Evolutionary conservation across 768 basidiomycete genomes (phyloP), one percentile per base, ranked within the genome.

Genomic region (Strobilomyces echinocephalus): DNA sequence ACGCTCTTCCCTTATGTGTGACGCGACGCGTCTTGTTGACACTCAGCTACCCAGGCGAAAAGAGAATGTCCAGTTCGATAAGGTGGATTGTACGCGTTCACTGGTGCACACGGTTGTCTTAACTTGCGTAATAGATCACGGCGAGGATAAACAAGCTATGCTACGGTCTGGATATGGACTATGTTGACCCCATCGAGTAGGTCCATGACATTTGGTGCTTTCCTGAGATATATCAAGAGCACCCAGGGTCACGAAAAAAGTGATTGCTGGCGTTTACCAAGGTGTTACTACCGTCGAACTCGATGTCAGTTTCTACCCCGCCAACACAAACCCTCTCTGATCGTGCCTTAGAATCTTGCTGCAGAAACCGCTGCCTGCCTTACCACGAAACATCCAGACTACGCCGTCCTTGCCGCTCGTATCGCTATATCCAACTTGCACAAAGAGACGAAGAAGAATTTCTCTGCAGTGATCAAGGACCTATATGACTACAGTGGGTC

Each of bases 361-460:
- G 87, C 95, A 8, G 95, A 97, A 74, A 99, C 97, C 4, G 94
- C 97, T 9, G 97, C 97, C 0, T 97, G 87, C 69, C 84, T 98
- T 56, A 98, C 97, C 5, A 98, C 95, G 26, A 93, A 91, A 60
- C 93, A 95, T 66, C 94, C 95, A 8, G 97, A 99, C 69, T 99
- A 99, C 63, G 97, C 97, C 24, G 85, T 98, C 55, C 91, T 99
- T 58, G 97, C 97, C 6, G 97, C 97, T 20, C 92, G 97, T 54
- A 98, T 99, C 50, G 97, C 97, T 52, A 93, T 99, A 63, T 97
- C 95, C 46, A 99, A 98, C 68, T 75, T 98, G 11, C 97, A 99
- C 81, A 98, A 99, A 66, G 95, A 99, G 74, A 98, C 97, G 16
- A 97, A 94, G 76, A 98, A 98, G 78, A 90, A 75, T 61, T 98